phyloP scores from a whole-genome alignment of 805 yeast species.

The Clavispora santaluciae region DNA sequence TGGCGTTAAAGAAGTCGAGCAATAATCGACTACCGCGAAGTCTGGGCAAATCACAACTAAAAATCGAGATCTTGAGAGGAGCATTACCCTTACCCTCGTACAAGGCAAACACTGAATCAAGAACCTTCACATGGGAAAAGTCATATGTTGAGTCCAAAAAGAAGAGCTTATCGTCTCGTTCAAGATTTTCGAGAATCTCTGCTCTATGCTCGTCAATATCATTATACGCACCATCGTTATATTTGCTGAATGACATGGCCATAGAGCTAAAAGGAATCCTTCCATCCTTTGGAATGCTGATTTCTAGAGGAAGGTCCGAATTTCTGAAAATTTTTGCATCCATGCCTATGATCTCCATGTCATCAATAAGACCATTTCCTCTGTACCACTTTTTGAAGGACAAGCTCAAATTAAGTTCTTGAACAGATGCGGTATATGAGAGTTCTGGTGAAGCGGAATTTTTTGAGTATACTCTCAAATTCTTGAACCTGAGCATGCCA shows the following conservation, averaged over 20 bases:
- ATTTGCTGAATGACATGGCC: slow-evolving; percentile 19
- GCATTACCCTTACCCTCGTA: slow-evolving; percentile 17
- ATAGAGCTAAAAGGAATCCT: slow-evolving; percentile 31
- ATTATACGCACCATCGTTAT: slow-evolving; percentile 28
- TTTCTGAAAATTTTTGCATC: slow-evolving; percentile 31
- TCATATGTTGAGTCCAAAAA: slow-evolving; percentile 31
- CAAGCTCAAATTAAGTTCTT: slow-evolving; percentile 41
- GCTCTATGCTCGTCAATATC: slow-evolving; percentile 23
- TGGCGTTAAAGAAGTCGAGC: slow-evolving; percentile 65
- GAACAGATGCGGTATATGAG: slow-evolving; percentile 33
- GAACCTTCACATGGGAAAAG: slow-evolving; percentile 40
- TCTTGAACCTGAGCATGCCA: slow-evolving; percentile 45
- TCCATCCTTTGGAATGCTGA: slow-evolving; percentile 14
- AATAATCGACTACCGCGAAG: slow-evolving; percentile 54
- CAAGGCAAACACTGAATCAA: slow-evolving; percentile 46
- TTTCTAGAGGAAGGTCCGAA: slow-evolving; percentile 6
- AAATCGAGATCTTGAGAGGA: slow-evolving; percentile 51
- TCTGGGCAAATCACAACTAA: slow-evolving; percentile 61
- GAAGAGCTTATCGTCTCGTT: slow-evolving; percentile 2
- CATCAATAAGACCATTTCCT: slow-evolving; percentile 49
- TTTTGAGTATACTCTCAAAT: slow-evolving; percentile 23
- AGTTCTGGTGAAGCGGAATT: slow-evolving; percentile 6
- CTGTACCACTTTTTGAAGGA: slow-evolving; percentile 53
- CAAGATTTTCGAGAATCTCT: slow-evolving; percentile 12
- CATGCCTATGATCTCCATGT: slow-evolving; percentile 45